Evolutionary conservation across 129 eudicot genomes (phyloP).

Genomic region (Flaveria sonorensis): DNA sequence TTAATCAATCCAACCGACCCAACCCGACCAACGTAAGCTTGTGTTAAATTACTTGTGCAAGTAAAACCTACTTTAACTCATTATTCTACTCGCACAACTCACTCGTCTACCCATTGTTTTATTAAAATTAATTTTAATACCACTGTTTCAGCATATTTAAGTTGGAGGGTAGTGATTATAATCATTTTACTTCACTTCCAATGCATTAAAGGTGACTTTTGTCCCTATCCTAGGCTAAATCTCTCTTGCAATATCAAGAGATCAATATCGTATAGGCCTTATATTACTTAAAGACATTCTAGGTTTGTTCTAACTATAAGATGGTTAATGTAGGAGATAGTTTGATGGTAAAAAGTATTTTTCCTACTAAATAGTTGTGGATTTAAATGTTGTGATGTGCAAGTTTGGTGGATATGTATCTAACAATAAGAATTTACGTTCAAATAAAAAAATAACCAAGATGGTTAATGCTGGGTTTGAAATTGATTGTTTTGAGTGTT

Average conservation of each 20-base stretch:
- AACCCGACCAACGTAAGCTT: neutral
- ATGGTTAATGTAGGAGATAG: no score
- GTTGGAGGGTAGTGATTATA: neutral
- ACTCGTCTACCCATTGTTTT: neutral
- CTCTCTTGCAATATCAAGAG: conserved; percentile 25
- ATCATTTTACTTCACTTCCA: conserved; percentile 25
- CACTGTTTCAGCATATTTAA: neutral
- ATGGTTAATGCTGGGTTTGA: neutral
- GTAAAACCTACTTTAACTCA: neutral
- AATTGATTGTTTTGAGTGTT: neutral
- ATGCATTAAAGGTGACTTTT: conserved; percentile 11
- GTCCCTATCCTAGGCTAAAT: conserved; percentile 19
- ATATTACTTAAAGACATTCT: neutral
- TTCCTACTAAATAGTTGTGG: no score
- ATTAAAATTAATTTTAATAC: neutral
- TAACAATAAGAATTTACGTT: no score
- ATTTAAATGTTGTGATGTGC: no score
- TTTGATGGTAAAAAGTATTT: no score
- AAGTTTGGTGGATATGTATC: no score
- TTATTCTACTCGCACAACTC: neutral
- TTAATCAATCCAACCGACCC: neutral
- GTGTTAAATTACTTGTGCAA: neutral
- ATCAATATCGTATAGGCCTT: neutral
- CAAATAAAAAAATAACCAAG: no score
- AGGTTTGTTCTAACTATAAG: neutral